Base-by-base conservation (phyloP, 1,139 yeast genomes). In the Debaryomyces robertsiae region DNA sequence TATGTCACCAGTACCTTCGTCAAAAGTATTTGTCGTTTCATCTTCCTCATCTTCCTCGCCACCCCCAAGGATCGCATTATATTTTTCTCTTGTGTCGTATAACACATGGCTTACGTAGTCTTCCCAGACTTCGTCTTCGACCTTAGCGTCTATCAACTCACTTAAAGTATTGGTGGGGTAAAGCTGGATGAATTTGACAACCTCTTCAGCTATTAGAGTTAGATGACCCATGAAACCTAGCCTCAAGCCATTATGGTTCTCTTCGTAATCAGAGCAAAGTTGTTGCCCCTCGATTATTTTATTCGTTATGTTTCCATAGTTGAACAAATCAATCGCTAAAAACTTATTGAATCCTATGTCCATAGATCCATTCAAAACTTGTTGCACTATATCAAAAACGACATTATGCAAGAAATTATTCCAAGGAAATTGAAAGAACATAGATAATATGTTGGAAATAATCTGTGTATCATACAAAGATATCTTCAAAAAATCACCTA, bases 181-280 rank as follows among this genome's bases (percentile, higher is more conserved):
- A 15, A 84, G 65, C 36, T 88, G 89, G 22, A 91, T 85, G 61
- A 93, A 93, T 60, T 94, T 94, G 44, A 93, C 97, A 33, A 93
- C 95, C 60, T 93, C 99, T 60, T 94, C 98, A 6, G 97, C 95
- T 47, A 94, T 91, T 48, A 93, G 73, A 0, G 97, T 93, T 58
- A 93, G 73, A 63, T 93, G 98, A 22, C 99, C 99, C 95, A 93
- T 94, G 61, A 86, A 94, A 1, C 98, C 99, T 45, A 91, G 71
- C 49, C 97, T 77, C 48, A 88, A 75, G 1, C 88, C 85, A 41
- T 81, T 79, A 44, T 73, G 64, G 40, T 71, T 68, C 38, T 63
- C 67, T 58, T 82, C 86, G 60, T 86, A 86, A 42, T 80, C 81
- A 42, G 80, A 79, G 51, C 96, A 90, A 45, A 77, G 72, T 48